phyloP scores from a whole-genome alignment of 2,329 filamentous ascomycete genomes.

The Aspergillus sp. region DNA sequence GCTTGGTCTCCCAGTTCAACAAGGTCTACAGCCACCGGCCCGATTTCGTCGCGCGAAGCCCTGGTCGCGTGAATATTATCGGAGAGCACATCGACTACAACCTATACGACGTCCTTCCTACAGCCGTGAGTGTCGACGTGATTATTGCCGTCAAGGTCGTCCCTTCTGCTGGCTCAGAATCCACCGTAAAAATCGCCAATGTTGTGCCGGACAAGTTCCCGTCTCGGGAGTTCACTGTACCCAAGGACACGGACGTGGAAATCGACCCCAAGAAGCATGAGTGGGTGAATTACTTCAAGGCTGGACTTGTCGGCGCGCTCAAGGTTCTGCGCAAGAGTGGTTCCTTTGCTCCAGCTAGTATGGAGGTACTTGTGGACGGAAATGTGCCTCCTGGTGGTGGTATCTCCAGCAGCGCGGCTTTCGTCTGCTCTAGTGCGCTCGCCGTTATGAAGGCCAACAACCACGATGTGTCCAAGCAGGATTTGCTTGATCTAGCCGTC shows the following conservation, averaged over 20 bases:
- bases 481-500: conserved; percentile 88
- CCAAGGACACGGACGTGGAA: conserved; percentile 61
- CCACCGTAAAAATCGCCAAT: conserved; percentile 77
- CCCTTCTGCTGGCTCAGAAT: conserved; percentile 43
- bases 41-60: conserved; percentile 83
- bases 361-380: conserved; percentile 88
- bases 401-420: conserved; percentile 88
- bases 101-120: conserved; percentile 90
- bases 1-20: conserved; percentile 69
- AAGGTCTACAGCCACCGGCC: conserved; percentile 67
- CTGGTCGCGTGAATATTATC: conserved; percentile 95
- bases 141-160: conserved; percentile 73
- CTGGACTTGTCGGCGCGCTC: conserved; percentile 78
- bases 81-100: conserved; percentile 99
- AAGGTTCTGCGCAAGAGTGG: conserved; percentile 67
- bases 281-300: conserved; percentile 99
- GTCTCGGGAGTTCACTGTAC: conserved; percentile 70
- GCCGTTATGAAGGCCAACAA: conserved; percentile 86
- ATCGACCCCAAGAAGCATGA: conserved; percentile 85
- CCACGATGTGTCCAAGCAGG: conserved; percentile 81
- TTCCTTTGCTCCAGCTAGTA: conserved; percentile 67
- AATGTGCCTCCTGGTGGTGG: conserved; percentile 90
- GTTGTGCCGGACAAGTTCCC: conserved; percentile 74
- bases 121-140: conserved; percentile 90
- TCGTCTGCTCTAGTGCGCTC: conserved; percentile 85